phyloP scores from a whole-genome alignment of 169 alveolate genomes.

The Miamiensis avidus region DNA sequence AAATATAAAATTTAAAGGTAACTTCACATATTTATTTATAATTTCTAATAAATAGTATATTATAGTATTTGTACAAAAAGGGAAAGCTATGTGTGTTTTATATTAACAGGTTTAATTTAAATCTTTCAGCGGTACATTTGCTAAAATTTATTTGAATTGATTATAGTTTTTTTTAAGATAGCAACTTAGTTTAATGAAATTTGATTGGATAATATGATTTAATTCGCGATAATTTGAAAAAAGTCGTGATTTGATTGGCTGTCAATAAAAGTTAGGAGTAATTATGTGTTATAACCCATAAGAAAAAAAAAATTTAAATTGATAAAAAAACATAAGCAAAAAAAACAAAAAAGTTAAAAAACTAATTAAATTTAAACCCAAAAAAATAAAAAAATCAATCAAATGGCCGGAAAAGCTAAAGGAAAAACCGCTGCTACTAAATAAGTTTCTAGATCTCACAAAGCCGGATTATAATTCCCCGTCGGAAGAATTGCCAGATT shows the following conservation, averaged over 20 bases:
- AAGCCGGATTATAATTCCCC: slow-evolving; percentile 99
- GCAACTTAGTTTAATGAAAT: too few relatives aligned
- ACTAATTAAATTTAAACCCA: background rate
- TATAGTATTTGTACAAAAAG: too few relatives aligned
- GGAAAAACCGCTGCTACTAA: slow-evolving; percentile 33
- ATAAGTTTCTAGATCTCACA: slow-evolving; percentile 93
- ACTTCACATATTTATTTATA: too few relatives aligned
- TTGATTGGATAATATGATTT: background rate
- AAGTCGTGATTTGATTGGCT: background rate
- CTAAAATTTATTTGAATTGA: too few relatives aligned
- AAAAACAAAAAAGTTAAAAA: background rate
- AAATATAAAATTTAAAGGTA: too few relatives aligned
- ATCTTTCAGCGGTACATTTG: too few relatives aligned
- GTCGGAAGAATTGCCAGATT: slow-evolving; percentile 98
- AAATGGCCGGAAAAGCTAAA: slow-evolving; percentile 29
- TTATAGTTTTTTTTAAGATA: too few relatives aligned
- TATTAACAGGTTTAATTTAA: too few relatives aligned
- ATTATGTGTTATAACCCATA: background rate
- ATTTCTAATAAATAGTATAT: too few relatives aligned
- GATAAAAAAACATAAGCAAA: too few relatives aligned
- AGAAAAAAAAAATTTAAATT: too few relatives aligned
- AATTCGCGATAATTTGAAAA: background rate
- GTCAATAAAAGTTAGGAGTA: background rate
- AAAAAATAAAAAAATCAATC: background rate
- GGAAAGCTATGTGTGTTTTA: too few relatives aligned